Conservation (phyloP, 2,329 filamentous ascomycete species). For the Amauroascus verrucosus region DNA sequence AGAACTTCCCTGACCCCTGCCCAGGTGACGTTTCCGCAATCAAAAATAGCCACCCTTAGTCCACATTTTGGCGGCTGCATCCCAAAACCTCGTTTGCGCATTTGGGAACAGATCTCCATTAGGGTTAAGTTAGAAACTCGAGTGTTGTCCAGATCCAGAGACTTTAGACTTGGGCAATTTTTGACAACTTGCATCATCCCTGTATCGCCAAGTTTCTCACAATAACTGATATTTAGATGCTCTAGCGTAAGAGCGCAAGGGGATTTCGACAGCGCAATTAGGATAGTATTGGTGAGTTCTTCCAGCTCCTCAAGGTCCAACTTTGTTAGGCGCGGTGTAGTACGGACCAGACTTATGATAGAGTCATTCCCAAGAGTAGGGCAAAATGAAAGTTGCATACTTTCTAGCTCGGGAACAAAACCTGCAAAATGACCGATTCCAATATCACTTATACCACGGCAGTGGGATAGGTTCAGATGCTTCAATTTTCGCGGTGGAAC, state of each 20-base stretch:
- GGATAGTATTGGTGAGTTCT: slow-evolving; percentile 61
- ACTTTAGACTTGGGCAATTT: slow-evolving; percentile 57
- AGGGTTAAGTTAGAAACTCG: slow-evolving; percentile 77
- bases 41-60: slow-evolving; percentile 71
- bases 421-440: slow-evolving; percentile 63
- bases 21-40: slow-evolving; percentile 89
- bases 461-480: slow-evolving; percentile 77
- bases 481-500: slow-evolving; percentile 69
- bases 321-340: slow-evolving; percentile 67
- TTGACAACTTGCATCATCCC: slow-evolving; percentile 78
- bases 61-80: slow-evolving; percentile 47
- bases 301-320: slow-evolving; percentile 82
- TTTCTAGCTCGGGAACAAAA: slow-evolving; percentile 68
- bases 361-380: slow-evolving; percentile 61
- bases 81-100: slow-evolving; percentile 54
- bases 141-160: slow-evolving; percentile 85
- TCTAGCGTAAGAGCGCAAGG: slow-evolving; percentile 62
- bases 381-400: slow-evolving; percentile 72
- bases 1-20: slow-evolving; percentile 79
- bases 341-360: slow-evolving; percentile 61
- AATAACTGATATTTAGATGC: slow-evolving; percentile 83
- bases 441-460: slow-evolving; percentile 58
- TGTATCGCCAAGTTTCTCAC: slow-evolving; percentile 69
- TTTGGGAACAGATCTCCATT: slow-evolving; percentile 71
- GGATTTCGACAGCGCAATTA: slow-evolving; percentile 65